Percentiles rank a stretch among this genome's conserved stretches.
Evolutionary conservation across 2,329 filamentous ascomycete genomes (phyloP).

Genomic region (Rhinocladiella similis): DNA sequence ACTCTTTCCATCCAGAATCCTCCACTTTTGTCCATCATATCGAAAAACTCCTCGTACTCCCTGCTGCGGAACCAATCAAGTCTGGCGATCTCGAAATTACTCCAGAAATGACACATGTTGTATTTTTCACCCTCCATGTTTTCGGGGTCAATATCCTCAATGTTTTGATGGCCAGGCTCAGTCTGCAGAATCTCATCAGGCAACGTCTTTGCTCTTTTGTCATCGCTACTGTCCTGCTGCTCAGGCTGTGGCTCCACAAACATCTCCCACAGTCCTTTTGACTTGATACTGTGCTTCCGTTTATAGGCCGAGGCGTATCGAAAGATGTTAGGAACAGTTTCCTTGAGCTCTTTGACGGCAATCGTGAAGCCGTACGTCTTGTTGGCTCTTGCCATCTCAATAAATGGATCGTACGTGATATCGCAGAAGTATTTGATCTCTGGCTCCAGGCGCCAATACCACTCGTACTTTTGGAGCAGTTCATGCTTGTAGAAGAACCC

Average conservation of each 20-base stretch:
- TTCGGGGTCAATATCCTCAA: slow-evolving; percentile 84
- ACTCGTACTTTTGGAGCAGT: slow-evolving; percentile 92
- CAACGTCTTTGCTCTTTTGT: slow-evolving; percentile 66
- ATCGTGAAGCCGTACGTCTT: slow-evolving; percentile 99
- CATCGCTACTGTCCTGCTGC: slow-evolving; percentile 51
- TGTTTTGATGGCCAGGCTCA: slow-evolving; percentile 67
- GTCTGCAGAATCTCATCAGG: slow-evolving; percentile 79
- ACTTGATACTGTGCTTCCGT: slow-evolving; percentile 83
- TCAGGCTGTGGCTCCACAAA: slow-evolving; percentile 74
- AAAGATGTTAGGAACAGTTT: slow-evolving; percentile 98
- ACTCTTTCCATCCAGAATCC: slow-evolving; percentile 99
- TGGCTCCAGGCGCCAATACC: slow-evolving; percentile 99
- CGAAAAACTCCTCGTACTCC: slow-evolving; percentile 95
- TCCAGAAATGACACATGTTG: slow-evolving; percentile 99
- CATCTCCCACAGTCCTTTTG: slow-evolving; percentile 97
- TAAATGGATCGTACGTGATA: slow-evolving; percentile 97
- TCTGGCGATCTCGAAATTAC: slow-evolving; percentile 96
- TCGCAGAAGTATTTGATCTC: slow-evolving; percentile 99
- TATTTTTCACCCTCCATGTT: slow-evolving; percentile 97
- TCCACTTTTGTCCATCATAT: slow-evolving; percentile 97
- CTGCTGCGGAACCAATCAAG: slow-evolving; percentile 96
- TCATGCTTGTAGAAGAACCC: slow-evolving; percentile 99
- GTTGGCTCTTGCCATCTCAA: slow-evolving; percentile 89
- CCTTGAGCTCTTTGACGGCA: slow-evolving; percentile 94
- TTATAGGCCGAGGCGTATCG: slow-evolving; percentile 98